phyloP scores from a whole-genome alignment of 768 basidiomycete genomes.

The Auriculariales sp. region DNA sequence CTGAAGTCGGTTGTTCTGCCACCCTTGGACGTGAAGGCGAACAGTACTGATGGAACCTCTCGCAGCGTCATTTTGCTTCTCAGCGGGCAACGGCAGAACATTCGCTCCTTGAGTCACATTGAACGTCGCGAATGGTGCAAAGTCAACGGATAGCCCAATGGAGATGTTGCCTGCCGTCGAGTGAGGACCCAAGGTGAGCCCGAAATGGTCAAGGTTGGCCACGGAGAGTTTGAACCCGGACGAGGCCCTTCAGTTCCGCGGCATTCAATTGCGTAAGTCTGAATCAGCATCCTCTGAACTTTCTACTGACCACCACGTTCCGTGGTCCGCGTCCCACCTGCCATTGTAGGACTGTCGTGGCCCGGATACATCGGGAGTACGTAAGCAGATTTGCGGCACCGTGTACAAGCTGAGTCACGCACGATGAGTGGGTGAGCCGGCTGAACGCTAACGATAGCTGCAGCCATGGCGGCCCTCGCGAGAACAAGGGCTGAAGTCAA shows the following conservation, averaged over 20 bases:
- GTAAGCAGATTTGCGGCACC: too few species aligned
- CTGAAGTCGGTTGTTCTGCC: slow-evolving; percentile 45
- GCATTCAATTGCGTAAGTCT: not conserved
- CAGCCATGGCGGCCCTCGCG: too few species aligned
- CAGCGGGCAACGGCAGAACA: slow-evolving; percentile 21
- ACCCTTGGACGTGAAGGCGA: slow-evolving; percentile 38
- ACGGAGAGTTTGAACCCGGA: slow-evolving; percentile 39
- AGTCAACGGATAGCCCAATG: slow-evolving; percentile 34
- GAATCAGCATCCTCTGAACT: not conserved
- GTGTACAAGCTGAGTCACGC: too few species aligned
- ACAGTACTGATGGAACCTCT: slow-evolving; percentile 17
- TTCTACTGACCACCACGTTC: slow-evolving; percentile 40
- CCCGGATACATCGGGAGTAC: too few species aligned
- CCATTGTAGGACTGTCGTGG: slow-evolving; percentile 7
- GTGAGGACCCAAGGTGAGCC: slow-evolving; percentile 32
- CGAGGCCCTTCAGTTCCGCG: slow-evolving; percentile 32
- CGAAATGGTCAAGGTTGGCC: slow-evolving; percentile 25
- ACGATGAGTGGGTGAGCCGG: too few species aligned
- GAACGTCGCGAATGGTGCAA: slow-evolving; percentile 28
- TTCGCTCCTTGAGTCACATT: slow-evolving; percentile 35
- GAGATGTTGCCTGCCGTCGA: slow-evolving; percentile 33
- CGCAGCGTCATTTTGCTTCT: not conserved
- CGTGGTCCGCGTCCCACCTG: slow-evolving; percentile 34
- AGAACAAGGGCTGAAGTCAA: too few species aligned
- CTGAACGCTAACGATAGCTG: too few species aligned